These are phyloP conservation scores for Corylus heterophylla DNA, from an alignment of 306 rosid genomes.

Conservation along the genomic window DNA sequence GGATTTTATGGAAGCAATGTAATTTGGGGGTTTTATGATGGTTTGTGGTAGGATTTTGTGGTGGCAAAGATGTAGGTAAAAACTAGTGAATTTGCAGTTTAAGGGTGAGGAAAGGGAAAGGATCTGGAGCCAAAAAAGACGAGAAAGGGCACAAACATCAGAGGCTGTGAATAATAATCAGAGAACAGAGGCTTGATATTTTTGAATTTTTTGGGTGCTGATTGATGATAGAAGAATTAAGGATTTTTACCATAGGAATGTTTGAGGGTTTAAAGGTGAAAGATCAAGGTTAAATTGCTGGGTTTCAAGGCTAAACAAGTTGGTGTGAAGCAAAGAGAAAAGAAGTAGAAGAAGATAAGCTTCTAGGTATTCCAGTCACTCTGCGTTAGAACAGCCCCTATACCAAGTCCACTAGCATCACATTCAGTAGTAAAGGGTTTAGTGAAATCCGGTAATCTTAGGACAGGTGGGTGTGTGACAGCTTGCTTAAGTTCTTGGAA, in stretches of 20 bases:
- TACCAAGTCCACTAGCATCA: too few relatives aligned
- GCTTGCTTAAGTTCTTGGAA: too few relatives aligned
- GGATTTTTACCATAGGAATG: neutral
- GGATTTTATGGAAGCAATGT: neutral
- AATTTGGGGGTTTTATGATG: neutral
- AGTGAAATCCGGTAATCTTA: too few relatives aligned
- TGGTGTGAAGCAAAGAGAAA: neutral
- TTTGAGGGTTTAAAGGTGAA: neutral
- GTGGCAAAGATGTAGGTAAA: neutral
- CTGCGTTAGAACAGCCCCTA: too few relatives aligned
- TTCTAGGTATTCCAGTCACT: neutral
- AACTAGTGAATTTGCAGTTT: neutral
- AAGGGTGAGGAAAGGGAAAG: neutral
- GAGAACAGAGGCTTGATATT: neutral
- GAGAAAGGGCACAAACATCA: neutral
- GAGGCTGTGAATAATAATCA: neutral
- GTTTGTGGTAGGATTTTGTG: neutral
- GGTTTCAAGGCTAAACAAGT: neutral
- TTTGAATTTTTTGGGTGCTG: neutral
- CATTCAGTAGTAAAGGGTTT: too few relatives aligned
- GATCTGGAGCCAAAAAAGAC: neutral
- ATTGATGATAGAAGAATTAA: neutral
- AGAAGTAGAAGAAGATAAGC: neutral
- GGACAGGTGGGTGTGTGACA: too few relatives aligned
- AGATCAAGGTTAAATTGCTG: neutral